Conservation (phyloP, 495 filamentous ascomycete species). For the Trichoderma parareesei region DNA sequence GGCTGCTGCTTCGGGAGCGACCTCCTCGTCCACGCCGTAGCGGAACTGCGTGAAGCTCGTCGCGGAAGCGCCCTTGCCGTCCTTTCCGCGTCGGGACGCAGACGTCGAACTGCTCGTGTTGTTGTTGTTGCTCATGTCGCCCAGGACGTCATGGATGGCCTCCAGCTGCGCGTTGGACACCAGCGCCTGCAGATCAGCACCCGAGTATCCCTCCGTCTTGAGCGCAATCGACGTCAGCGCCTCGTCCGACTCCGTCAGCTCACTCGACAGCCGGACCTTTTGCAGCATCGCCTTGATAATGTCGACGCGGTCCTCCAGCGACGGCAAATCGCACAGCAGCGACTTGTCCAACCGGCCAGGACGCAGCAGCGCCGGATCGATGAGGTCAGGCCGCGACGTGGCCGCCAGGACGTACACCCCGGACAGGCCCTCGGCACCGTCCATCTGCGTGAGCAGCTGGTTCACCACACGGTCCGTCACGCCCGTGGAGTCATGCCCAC, state of each 20-base stretch:
- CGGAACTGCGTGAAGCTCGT: conserved; percentile 74
- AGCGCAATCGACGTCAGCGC: conserved; percentile 60
- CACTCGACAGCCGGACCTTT: conserved; percentile 62
- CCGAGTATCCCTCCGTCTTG: conserved; percentile 83
- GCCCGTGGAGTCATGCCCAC: conserved; percentile 92
- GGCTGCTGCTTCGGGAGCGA: conserved; percentile 30
- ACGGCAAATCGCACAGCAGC: conserved; percentile 80
- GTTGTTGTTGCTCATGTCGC: conserved; percentile 40
- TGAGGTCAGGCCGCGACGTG: conserved; percentile 82
- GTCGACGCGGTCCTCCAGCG: conserved; percentile 68
- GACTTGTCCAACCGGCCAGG: conserved; percentile 89
- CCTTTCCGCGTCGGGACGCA: conserved; percentile 23
- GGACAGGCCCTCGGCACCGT: conserved; percentile 87
- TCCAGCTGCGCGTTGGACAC: conserved; percentile 95
- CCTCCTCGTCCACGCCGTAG: conserved; percentile 53
- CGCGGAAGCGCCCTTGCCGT: conserved; percentile 24
- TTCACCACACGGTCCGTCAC: conserved; percentile 98
- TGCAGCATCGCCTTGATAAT: conserved; percentile 74
- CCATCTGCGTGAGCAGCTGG: conserved; percentile 97
- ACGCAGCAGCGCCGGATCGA: conserved; percentile 84
- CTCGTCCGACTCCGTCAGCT: conserved; percentile 44
- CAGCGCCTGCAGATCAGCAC: conserved; percentile 89
- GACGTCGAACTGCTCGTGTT: conserved; percentile 34
- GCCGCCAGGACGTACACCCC: conserved; percentile 96
- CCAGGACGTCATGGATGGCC: conserved; percentile 87